phyloP scores from a whole-genome alignment of 441 rosid genomes.

The Flueggea neowawraea region DNA sequence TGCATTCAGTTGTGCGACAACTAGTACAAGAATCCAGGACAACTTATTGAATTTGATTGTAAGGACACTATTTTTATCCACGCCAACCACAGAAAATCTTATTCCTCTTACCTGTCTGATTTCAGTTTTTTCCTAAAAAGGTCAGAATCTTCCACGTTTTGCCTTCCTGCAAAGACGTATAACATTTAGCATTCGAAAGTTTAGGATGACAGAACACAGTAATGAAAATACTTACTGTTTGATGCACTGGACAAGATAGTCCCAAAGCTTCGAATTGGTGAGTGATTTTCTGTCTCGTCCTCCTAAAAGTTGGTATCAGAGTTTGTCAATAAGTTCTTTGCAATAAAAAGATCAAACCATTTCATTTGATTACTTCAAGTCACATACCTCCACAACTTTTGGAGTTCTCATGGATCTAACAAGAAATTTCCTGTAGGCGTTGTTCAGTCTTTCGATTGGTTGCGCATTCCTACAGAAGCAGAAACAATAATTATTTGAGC shows the following conservation, averaged over 20 bases:
- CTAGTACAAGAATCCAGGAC: not conserved
- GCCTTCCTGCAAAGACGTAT: constrained; percentile 42
- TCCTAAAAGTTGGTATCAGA: constrained; percentile 30
- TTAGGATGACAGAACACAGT: constrained; percentile 3
- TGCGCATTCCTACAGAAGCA: constrained; percentile 46
- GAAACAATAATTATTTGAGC: not conserved
- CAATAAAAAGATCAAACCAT: not conserved
- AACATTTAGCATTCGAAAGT: constrained; percentile 7
- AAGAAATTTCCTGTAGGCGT: constrained; percentile 62
- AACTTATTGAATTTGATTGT: not conserved
- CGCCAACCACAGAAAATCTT: not conserved
- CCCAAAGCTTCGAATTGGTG: constrained; percentile 75
- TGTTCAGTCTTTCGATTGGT: constrained; percentile 66
- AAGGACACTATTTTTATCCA: not conserved
- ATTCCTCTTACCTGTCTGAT: constrained; percentile 45
- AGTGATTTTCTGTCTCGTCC: constrained; percentile 42
- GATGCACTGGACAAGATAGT: constrained; percentile 59
- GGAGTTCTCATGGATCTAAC: constrained; percentile 47
- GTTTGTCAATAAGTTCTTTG: constrained; percentile 4
- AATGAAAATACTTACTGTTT: constrained; percentile 38
- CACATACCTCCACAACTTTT: constrained; percentile 37
- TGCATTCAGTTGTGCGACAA: not conserved
- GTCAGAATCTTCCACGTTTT: constrained; percentile 31
- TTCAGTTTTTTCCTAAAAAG: constrained; percentile 41
- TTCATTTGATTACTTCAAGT: not conserved